Evolutionary conservation across 495 filamentous ascomycete genomes (phyloP).

Genomic region (Penicillium roqueforti): DNA sequence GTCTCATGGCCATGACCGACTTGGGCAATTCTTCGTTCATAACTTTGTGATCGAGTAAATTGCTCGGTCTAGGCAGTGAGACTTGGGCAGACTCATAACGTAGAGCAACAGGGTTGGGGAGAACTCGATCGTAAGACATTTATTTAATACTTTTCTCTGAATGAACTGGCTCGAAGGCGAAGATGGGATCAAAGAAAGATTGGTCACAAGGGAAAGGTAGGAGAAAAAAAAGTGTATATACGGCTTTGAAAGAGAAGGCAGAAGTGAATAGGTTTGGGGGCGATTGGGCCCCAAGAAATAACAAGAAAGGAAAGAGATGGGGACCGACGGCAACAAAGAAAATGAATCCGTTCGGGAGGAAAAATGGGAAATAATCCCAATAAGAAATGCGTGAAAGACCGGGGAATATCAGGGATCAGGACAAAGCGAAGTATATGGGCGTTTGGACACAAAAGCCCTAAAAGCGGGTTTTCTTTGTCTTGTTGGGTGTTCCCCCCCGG

Average conservation of each 20-base stretch:
- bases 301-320: constrained; percentile 14
- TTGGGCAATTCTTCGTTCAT: constrained; percentile 41
- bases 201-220: constrained; percentile 14
- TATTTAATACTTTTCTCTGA: constrained; percentile 19
- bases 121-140: constrained; percentile 57
- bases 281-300: constrained; percentile 14
- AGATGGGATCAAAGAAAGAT: constrained; percentile 10
- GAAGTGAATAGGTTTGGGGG: constrained; percentile 13
- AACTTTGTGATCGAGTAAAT: constrained; percentile 48
- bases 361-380: constrained; percentile 3
- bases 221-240: constrained; percentile 2
- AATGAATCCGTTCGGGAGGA: neutral
- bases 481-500: neutral
- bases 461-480: constrained; percentile 19
- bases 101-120: constrained; percentile 47
- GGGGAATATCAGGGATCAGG: neutral
- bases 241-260: constrained; percentile 12
- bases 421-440: constrained; percentile 17
- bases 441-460: constrained; percentile 14
- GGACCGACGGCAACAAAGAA: constrained; percentile 10
- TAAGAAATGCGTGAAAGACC: constrained; percentile 1
- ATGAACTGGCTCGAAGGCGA: constrained; percentile 18
- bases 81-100: constrained; percentile 40
- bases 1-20: neutral
- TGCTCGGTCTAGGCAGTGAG: constrained; percentile 33